phyloP scores from a whole-genome alignment of 331 rosid species.

The Malus hybrid region DNA sequence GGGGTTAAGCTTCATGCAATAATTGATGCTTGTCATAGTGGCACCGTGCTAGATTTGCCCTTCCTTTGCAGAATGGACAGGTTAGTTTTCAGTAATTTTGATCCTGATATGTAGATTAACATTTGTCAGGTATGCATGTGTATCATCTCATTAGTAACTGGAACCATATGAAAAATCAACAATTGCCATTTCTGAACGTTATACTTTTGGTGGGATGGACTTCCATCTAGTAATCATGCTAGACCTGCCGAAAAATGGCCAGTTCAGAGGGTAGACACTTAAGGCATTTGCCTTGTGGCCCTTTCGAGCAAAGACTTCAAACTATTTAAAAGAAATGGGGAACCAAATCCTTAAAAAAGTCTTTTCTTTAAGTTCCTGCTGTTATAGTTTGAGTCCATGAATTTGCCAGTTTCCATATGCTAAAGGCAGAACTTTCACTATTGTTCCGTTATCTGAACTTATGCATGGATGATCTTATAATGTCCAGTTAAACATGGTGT shows the following conservation, averaged over 20 bases:
- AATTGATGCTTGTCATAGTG: slow-evolving; percentile 95
- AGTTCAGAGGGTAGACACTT: background rate
- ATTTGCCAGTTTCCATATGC: background rate
- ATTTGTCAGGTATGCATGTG: background rate
- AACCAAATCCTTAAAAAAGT: background rate
- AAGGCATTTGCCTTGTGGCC: background rate
- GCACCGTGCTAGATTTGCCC: slow-evolving; percentile 93
- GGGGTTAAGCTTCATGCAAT: slow-evolving; percentile 94
- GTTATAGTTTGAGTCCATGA: background rate
- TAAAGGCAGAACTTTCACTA: background rate
- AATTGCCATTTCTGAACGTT: background rate
- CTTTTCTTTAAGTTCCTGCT: background rate
- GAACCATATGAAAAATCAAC: background rate
- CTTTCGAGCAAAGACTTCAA: background rate
- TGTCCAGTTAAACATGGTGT: background rate
- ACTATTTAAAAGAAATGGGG: background rate
- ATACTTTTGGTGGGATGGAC: background rate
- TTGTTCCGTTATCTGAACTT: background rate
- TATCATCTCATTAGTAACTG: background rate
- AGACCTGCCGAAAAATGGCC: background rate
- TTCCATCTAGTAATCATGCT: background rate
- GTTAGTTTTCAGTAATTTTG: slow-evolving; percentile 32
- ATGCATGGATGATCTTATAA: background rate
- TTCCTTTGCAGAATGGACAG: slow-evolving; percentile 94
- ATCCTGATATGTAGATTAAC: slow-evolving; percentile 2